Evolutionary conservation across 176 grass and related monocot genomes (phyloP).

Genomic region (Phoenix dactylifera): DNA sequence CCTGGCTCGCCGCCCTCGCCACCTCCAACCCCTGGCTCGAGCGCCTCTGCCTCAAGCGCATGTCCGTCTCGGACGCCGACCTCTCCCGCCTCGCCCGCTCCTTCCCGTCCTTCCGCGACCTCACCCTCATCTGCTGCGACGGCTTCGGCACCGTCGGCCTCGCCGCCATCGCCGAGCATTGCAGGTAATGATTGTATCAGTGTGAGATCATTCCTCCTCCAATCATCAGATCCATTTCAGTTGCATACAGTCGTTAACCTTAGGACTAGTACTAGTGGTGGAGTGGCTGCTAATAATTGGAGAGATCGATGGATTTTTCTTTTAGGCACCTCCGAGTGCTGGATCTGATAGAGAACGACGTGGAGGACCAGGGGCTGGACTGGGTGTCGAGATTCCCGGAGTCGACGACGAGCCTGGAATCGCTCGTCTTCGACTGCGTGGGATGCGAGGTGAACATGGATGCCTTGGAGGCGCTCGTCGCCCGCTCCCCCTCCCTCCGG

Average conservation of each 20-base stretch:
- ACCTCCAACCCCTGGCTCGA: slow-evolving; percentile 31
- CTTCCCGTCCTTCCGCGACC: slow-evolving; percentile 43
- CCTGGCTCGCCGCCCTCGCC: slow-evolving; percentile 47
- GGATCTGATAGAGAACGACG: slow-evolving; percentile 63
- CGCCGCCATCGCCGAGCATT: slow-evolving; percentile 59
- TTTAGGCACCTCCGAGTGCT: slow-evolving; percentile 51
- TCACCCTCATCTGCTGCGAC: slow-evolving; percentile 81
- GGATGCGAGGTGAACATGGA: slow-evolving; percentile 28
- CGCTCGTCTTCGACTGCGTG: slow-evolving; percentile 72
- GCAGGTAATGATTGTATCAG: slow-evolving; percentile 39
- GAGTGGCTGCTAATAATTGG: too few relatives aligned
- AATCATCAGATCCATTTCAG: too few relatives aligned
- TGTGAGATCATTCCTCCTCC: too few relatives aligned
- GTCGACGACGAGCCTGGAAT: slow-evolving; percentile 40
- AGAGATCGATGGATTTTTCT: background rate
- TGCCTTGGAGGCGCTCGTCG: slow-evolving; percentile 54
- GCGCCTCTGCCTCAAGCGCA: slow-evolving; percentile 70
- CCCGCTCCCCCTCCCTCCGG: slow-evolving; percentile 53
- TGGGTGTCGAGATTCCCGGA: slow-evolving; percentile 66
- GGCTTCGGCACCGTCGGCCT: slow-evolving; percentile 77
- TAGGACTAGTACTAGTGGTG: too few relatives aligned
- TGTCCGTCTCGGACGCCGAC: slow-evolving; percentile 74
- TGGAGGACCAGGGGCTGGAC: slow-evolving; percentile 37
- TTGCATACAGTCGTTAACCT: too few relatives aligned
- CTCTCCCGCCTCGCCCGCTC: slow-evolving; percentile 48